phyloP scores from a whole-genome alignment of 1,139 yeast genomes.

The Saccharomycopsis hybrid region DNA sequence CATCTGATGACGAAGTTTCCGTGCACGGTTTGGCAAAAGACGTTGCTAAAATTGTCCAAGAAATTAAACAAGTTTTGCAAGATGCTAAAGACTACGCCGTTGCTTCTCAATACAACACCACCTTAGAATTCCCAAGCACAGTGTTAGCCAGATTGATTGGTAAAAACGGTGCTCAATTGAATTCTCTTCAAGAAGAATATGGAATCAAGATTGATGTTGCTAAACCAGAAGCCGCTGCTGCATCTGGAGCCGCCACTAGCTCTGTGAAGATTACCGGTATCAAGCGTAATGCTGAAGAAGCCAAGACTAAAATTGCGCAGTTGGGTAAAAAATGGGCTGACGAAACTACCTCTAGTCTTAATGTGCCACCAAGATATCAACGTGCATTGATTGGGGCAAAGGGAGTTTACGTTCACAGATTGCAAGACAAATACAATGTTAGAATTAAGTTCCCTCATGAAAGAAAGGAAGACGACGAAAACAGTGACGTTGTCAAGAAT shows the following conservation, averaged over 20 bases:
- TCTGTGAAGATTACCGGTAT: conserved; percentile 66
- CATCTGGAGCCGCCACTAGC: conserved; percentile 41
- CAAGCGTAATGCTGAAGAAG: conserved; percentile 72
- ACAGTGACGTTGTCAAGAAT: conserved; percentile 26
- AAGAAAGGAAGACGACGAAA: background rate
- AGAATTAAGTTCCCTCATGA: conserved; percentile 67
- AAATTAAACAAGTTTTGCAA: conserved; percentile 47
- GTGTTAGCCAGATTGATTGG: conserved; percentile 82
- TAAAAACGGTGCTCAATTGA: conserved; percentile 72
- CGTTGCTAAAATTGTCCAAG: conserved; percentile 47
- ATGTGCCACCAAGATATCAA: conserved; percentile 73
- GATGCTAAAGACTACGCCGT: conserved; percentile 61
- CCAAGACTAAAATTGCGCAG: conserved; percentile 51
- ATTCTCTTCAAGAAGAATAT: conserved; percentile 65
- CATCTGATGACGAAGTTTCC: conserved; percentile 44
- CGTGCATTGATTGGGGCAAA: conserved; percentile 78
- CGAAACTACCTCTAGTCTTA: conserved; percentile 57
- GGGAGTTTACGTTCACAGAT: conserved; percentile 75
- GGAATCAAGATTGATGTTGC: conserved; percentile 71
- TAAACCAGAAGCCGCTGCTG: conserved; percentile 32
- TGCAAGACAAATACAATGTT: conserved; percentile 86
- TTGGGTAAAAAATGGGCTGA: conserved; percentile 79
- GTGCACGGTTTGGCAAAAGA: conserved; percentile 58
- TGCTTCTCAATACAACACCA: conserved; percentile 49
- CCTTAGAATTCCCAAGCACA: conserved; percentile 56